Conservation (phyloP, 768 basidiomycete species). For the Chlorophyllum brunneum region DNA sequence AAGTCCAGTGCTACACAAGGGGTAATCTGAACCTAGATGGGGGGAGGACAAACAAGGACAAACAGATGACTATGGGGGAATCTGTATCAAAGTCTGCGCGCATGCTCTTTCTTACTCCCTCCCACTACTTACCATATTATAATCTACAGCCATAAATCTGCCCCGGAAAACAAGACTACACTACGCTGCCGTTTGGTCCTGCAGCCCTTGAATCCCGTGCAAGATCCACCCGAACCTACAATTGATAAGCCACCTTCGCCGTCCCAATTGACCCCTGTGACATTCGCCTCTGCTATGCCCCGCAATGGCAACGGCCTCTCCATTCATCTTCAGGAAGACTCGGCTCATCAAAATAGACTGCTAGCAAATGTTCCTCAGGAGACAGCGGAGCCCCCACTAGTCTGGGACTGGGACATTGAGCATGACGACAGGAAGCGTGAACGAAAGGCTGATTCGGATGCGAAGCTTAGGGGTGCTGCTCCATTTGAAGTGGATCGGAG, state of each 20-base stretch:
- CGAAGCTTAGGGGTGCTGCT: constrained; percentile 52
- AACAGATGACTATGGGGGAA: constrained; percentile 16
- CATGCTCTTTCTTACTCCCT: constrained; percentile 11
- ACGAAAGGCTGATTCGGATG: constrained; percentile 62
- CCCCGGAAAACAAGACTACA: neutral
- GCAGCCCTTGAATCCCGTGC: neutral
- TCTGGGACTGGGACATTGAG: constrained; percentile 73
- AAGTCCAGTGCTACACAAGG: constrained; percentile 14
- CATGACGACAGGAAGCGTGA: constrained; percentile 67
- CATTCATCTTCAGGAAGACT: constrained; percentile 14
- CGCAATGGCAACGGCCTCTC: constrained; percentile 23
- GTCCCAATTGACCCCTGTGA: neutral
- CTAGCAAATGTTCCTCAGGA: neutral
- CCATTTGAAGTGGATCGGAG: constrained; percentile 76
- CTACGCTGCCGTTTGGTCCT: neutral
- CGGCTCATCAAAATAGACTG: neutral
- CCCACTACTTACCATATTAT: constrained; percentile 8
- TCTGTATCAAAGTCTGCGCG: constrained; percentile 16
- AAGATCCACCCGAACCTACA: neutral
- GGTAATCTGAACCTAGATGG: constrained; percentile 14
- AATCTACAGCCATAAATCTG: neutral
- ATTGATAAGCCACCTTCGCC: constrained; percentile 1
- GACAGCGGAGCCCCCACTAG: constrained; percentile 26
- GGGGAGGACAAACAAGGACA: constrained; percentile 19
- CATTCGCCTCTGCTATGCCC: constrained; percentile 19